Evolutionary conservation across 2,329 filamentous ascomycete species (phyloP).

Genomic region (Neoarthrinium moseri): DNA sequence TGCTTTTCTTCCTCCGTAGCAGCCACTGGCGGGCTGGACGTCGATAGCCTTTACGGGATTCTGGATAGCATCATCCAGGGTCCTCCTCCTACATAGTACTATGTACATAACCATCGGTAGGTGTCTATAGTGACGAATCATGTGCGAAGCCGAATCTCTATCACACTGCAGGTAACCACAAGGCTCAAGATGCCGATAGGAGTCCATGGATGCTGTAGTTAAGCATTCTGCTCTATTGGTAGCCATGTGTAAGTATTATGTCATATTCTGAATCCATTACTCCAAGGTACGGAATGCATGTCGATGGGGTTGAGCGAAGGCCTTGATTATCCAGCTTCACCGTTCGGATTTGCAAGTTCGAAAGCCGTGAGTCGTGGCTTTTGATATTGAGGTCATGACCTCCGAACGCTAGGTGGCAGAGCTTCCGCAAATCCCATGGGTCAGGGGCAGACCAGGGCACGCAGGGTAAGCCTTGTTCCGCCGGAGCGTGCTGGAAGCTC

Average conservation of each 20-base stretch:
- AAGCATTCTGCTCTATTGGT: not conserved
- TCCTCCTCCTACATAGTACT: not conserved
- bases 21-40: not conserved
- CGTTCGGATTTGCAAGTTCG: not conserved
- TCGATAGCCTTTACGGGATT: not conserved
- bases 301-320: not conserved
- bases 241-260: not conserved
- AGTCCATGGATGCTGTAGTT: too few relatives aligned
- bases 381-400: slow-evolving; percentile 2
- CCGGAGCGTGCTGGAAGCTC: slow-evolving; percentile 3
- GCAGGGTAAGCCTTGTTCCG: slow-evolving; percentile 6
- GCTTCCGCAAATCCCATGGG: slow-evolving; percentile 3
- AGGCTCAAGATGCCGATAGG: too few relatives aligned
- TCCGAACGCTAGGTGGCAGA: slow-evolving; percentile 8
- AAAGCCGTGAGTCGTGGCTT: slow-evolving; percentile 4
- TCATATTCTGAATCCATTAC: not conserved
- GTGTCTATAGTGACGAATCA: not conserved
- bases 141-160: not conserved
- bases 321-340: not conserved
- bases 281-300: too few relatives aligned
- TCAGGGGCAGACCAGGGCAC: slow-evolving; percentile 3
- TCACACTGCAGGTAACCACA: not conserved
- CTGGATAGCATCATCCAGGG: too few relatives aligned
- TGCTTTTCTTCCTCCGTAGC: not conserved
- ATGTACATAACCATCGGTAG: not conserved